phyloP scores from a whole-genome alignment of 2,329 filamentous ascomycete species.

The Meredithiella fracta region DNA sequence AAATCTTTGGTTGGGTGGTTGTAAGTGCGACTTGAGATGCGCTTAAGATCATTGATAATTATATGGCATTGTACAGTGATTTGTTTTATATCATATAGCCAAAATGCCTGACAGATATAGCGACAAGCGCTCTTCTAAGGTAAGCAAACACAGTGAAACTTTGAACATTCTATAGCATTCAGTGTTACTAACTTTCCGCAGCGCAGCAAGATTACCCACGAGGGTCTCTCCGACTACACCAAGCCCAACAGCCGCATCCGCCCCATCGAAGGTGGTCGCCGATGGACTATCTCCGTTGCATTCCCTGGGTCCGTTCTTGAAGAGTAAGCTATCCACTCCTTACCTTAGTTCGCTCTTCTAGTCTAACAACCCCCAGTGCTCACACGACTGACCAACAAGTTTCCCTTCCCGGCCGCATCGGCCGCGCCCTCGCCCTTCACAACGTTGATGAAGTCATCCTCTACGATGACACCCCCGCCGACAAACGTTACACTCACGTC shows the following conservation, averaged over 20 bases:
- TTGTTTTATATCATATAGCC: background rate
- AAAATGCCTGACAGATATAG: constrained; percentile 9
- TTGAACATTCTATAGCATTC: too few species aligned
- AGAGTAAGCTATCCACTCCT: constrained; percentile 36
- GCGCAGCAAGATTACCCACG: constrained; percentile 35
- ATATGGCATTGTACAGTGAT: background rate
- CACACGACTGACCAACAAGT: constrained; percentile 61
- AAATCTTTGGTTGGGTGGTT: constrained; percentile 9
- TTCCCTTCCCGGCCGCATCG: constrained; percentile 55
- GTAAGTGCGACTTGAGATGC: background rate
- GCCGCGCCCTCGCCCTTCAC: constrained; percentile 68
- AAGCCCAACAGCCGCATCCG: constrained; percentile 55
- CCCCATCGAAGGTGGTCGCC: constrained; percentile 42
- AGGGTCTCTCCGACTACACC: constrained; percentile 25
- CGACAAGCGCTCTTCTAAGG: constrained; percentile 12
- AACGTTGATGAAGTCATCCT: constrained; percentile 71
- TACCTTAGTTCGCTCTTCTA: too few species aligned
- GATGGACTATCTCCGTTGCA: constrained; percentile 62
- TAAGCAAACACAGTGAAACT: background rate
- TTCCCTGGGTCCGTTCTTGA: constrained; percentile 62
- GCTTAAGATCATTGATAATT: background rate
- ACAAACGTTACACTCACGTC: constrained; percentile 29
- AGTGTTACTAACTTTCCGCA: constrained; percentile 17
- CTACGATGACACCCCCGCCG: constrained; percentile 50
- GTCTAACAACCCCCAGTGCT: constrained; percentile 31